Evolutionary conservation across 164 flowering plant species (phyloP).

Genomic region (Sedum album): DNA sequence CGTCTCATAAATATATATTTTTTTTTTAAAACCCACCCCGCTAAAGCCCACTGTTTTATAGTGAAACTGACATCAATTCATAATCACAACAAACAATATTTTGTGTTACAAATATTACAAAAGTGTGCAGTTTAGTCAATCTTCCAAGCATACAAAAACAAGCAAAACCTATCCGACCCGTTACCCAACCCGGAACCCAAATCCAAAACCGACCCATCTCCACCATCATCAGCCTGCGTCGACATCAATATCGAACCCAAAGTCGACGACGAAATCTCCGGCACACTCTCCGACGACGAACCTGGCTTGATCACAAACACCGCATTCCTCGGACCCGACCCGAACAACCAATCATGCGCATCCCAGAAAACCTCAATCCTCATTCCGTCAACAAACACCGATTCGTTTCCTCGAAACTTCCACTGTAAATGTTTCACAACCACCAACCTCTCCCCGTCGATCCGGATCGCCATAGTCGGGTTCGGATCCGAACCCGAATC

Average conservation of each 20-base stretch:
- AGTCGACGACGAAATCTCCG: slow-evolving; percentile 8
- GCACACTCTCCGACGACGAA: slow-evolving; percentile 11
- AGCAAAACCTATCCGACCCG: slow-evolving; percentile 31
- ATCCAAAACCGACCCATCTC: slow-evolving; percentile 12
- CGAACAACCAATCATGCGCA: slow-evolving; percentile 65
- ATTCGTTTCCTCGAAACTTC: slow-evolving; percentile 63
- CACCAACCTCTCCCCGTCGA: slow-evolving; percentile 35
- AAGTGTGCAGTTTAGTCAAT: slow-evolving; percentile 16
- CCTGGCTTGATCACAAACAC: slow-evolving; percentile 38
- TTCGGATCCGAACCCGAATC: slow-evolving; percentile 5
- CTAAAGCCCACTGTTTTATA: neutral
- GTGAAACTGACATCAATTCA: no score
- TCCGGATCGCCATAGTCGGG: slow-evolving; percentile 32
- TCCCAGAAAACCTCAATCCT: slow-evolving; percentile 53
- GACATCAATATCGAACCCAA: slow-evolving; percentile 16
- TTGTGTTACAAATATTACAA: neutral
- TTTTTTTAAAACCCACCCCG: no score
- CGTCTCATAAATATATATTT: no score
- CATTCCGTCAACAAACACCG: slow-evolving; percentile 23
- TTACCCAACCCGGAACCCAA: slow-evolving; percentile 7
- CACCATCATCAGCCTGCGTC: slow-evolving; percentile 13
- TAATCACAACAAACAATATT: no score
- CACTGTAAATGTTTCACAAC: slow-evolving; percentile 56
- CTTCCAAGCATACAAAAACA: slow-evolving; percentile 47
- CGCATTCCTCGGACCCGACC: slow-evolving; percentile 34